Evolutionary conservation across 2,329 filamentous ascomycete species (phyloP).

Genomic region (Monosporascus ibericus): DNA sequence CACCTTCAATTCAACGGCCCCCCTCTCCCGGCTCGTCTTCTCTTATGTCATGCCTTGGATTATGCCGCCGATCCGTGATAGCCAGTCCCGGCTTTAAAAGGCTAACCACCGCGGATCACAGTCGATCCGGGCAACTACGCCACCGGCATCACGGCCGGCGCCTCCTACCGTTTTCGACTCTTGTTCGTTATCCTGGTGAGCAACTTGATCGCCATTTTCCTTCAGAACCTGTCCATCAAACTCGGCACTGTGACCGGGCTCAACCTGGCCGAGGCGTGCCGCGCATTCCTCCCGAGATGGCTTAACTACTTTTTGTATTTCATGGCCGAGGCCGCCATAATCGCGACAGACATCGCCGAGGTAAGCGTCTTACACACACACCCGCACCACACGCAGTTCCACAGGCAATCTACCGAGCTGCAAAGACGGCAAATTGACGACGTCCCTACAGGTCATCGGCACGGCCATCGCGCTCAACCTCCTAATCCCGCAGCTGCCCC

Average conservation of each 20-base stretch:
- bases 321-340: constrained; percentile 61
- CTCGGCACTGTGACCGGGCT: constrained; percentile 63
- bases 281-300: constrained; percentile 60
- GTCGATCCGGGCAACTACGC: constrained; percentile 63
- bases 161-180: constrained; percentile 57
- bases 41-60: constrained; percentile 1
- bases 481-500: constrained; percentile 54
- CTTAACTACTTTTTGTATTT: constrained; percentile 56
- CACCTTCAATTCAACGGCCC: neutral
- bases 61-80: neutral
- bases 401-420: too few relatives aligned
- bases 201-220: constrained; percentile 65
- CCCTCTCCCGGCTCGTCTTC: neutral
- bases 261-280: constrained; percentile 60
- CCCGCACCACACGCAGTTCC: too few relatives aligned
- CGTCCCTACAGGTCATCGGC: constrained; percentile 50
- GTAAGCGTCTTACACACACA: constrained; percentile 24
- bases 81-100: too few relatives aligned
- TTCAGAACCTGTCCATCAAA: constrained; percentile 63
- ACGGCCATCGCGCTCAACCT: constrained; percentile 65
- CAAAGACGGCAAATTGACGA: constrained; percentile 4
- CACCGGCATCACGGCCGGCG: constrained; percentile 63
- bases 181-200: constrained; percentile 64
- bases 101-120: constrained; percentile 11
- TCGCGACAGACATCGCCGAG: constrained; percentile 67